Conservation (phyloP, 208 protist genomes). For the Crithidia mellificae region DNA sequence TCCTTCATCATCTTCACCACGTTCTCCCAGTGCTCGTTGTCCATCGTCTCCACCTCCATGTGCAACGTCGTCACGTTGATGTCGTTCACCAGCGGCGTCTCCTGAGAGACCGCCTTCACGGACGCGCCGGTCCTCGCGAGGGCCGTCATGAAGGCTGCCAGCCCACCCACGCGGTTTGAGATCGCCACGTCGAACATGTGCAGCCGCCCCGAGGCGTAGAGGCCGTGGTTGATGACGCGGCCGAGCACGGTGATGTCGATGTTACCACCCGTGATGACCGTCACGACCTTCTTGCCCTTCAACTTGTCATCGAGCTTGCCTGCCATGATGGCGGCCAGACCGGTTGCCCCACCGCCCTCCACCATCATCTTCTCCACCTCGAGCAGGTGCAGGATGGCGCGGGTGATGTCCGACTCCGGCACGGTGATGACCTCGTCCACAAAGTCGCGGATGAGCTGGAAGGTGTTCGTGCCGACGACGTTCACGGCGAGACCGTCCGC, state of each 20-base stretch:
- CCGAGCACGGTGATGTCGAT: constrained; percentile 90
- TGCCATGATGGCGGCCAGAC: constrained; percentile 72
- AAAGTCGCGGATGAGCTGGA: constrained; percentile 59
- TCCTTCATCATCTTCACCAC: constrained; percentile 38
- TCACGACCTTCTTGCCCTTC: constrained; percentile 74
- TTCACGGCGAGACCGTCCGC: constrained; percentile 93
- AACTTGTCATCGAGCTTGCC: constrained; percentile 53
- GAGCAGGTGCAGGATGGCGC: constrained; percentile 81
- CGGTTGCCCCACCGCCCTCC: constrained; percentile 83
- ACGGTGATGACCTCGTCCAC: constrained; percentile 83
- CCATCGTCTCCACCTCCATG: constrained; percentile 55
- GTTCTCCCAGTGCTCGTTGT: constrained; percentile 41
- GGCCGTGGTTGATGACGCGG: constrained; percentile 84
- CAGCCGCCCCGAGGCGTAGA: constrained; percentile 72
- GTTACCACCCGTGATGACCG: constrained; percentile 90
- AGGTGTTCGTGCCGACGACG: constrained; percentile 73
- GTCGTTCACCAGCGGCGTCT: constrained; percentile 72
- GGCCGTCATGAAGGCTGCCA: constrained; percentile 50
- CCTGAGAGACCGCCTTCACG: constrained; percentile 82
- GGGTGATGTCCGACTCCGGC: constrained; percentile 75
- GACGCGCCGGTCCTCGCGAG: constrained; percentile 59
- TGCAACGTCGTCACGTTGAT: constrained; percentile 52
- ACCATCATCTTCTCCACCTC: constrained; percentile 91
- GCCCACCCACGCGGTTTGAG: constrained; percentile 82
- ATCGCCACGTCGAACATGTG: constrained; percentile 75